These are phyloP conservation scores for Phytophthora pinifolia DNA, from an alignment of 352 stramenopile species.

Conservation along the genomic window DNA sequence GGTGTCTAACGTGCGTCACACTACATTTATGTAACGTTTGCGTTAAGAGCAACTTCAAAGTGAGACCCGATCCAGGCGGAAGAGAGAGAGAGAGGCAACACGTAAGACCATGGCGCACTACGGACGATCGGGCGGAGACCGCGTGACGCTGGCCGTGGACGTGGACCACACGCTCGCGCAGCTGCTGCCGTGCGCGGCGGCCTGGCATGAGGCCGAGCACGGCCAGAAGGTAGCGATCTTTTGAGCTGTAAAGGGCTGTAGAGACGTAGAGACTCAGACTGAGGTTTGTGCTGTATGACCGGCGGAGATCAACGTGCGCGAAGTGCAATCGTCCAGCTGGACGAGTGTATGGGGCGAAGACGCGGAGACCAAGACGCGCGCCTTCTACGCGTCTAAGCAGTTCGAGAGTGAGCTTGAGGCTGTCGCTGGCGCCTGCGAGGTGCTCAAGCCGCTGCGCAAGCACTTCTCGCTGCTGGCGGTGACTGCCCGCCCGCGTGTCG, in stretches of 20 bases:
- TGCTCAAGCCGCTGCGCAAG: constrained; percentile 60
- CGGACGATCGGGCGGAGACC: constrained; percentile 33
- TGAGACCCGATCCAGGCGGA: constrained; percentile 1
- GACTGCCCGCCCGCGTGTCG: constrained; percentile 52
- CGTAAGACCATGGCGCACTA: constrained; percentile 21
- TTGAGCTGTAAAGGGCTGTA: constrained; percentile 2
- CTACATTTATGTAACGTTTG: too few relatives aligned
- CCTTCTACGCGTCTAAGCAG: constrained; percentile 56
- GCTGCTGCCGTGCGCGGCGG: constrained; percentile 41
- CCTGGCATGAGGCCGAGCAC: constrained; percentile 55
- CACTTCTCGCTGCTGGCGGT: constrained; percentile 65
- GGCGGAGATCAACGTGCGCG: constrained; percentile 29
- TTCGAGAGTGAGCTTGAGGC: constrained; percentile 42
- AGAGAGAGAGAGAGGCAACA: neutral
- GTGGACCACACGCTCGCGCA: constrained; percentile 65
- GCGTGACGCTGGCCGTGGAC: constrained; percentile 56
- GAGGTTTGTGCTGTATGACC: neutral
- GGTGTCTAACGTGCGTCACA: too few relatives aligned
- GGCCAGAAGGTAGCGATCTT: constrained; percentile 35
- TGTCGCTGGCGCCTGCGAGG: constrained; percentile 29
- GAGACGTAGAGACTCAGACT: neutral
- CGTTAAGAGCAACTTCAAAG: constrained; percentile 30
- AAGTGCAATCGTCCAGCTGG: constrained; percentile 29
- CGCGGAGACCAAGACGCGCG: constrained; percentile 29
- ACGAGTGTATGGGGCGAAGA: constrained; percentile 36